These are phyloP conservation scores for carrot (Daucus carota) DNA, from an alignment of 129 eudicot species.

Conservation along the genomic window DH1_v3.0 NC_030383.2:46958001-46958500, in stretches of 20 bases:
- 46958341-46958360: not conserved
- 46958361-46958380: not conserved
- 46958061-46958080: constrained; percentile 12
- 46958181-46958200: not conserved
- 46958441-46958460: not conserved
- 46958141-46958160: not conserved
- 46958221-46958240: constrained; percentile 14
- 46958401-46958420: not conserved
- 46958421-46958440: not conserved
- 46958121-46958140: not conserved
- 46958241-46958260: constrained; percentile 27
- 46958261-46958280: constrained; percentile 36
- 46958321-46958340: not conserved
- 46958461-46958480: too few relatives aligned
- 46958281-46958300: constrained; percentile 20
- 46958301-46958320: not conserved
- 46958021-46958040: constrained; percentile 11
- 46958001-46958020: too few relatives aligned
- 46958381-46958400: not conserved
- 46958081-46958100: constrained; percentile 12
- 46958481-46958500: too few relatives aligned
- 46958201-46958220: not conserved
- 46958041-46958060: not conserved
- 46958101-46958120: constrained; percentile 29
- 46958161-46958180: not conserved